Conservation (phyloP, 108 stramenopile species). For the Cafeteria roenbergensis region DNA sequence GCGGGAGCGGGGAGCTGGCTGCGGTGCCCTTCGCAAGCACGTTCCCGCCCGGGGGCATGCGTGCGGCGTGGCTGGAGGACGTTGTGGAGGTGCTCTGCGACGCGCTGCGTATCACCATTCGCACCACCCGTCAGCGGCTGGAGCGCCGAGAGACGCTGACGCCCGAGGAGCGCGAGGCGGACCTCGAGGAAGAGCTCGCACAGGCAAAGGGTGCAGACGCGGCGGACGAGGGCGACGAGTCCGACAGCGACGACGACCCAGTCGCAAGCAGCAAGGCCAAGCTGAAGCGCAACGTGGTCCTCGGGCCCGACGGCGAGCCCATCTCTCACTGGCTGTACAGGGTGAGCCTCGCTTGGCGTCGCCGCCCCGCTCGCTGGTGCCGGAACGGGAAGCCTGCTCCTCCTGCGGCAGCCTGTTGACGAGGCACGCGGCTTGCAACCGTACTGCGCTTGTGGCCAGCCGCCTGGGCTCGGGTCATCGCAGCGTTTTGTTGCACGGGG, state of each 20-base stretch:
- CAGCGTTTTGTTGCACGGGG: no score
- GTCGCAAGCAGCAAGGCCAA: conserved; percentile 15
- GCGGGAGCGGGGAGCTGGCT: neutral
- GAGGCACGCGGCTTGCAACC: no score
- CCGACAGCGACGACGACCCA: neutral
- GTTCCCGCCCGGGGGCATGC: neutral
- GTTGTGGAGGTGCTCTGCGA: neutral
- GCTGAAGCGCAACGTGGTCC: conserved; percentile 87
- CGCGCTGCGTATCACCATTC: neutral
- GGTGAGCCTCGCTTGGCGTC: no score
- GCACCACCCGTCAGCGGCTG: neutral
- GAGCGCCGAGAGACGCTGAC: conserved; percentile 71
- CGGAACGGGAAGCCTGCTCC: no score
- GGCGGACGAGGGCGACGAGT: neutral
- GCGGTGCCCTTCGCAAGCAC: no score
- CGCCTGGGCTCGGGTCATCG: no score
- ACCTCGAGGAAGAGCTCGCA: conserved; percentile 76
- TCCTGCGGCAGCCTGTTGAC: no score
- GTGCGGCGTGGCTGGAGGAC: neutral
- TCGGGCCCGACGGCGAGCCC: conserved; percentile 97
- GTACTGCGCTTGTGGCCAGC: no score
- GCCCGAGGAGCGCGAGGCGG: conserved; percentile 60
- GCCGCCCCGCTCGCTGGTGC: no score
- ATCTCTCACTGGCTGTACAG: conserved; percentile 98
- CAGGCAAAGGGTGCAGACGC: conserved; percentile 4